Conservation (phyloP, 2,329 filamentous ascomycete species). For the Graphilbum ipis-grandicollis region DNA sequence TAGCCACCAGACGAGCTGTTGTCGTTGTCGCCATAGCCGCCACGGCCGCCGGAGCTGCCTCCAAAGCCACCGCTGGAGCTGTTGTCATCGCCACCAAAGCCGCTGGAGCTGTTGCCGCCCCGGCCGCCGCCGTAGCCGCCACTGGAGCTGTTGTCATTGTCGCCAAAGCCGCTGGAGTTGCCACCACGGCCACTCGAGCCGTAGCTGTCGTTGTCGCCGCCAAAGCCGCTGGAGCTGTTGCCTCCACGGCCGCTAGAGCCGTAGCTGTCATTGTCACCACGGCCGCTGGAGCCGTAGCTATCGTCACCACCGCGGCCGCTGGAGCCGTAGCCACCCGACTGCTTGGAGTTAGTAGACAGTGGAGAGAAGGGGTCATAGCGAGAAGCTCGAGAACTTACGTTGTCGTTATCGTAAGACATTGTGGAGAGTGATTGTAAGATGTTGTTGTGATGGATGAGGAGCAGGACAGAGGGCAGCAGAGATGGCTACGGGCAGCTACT, state of each 20-base stretch:
- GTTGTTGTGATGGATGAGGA: too few relatives aligned
- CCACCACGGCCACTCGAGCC: slow-evolving; percentile 9
- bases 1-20: slow-evolving; percentile 2
- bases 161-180: slow-evolving; percentile 5
- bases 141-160: not conserved
- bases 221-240: slow-evolving; percentile 9
- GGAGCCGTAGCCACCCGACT: too few relatives aligned
- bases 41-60: slow-evolving; percentile 8
- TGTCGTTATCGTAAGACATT: slow-evolving; percentile 29
- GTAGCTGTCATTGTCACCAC: slow-evolving; percentile 7
- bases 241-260: slow-evolving; percentile 10
- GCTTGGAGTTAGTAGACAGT: too few relatives aligned
- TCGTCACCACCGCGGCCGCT: too few relatives aligned
- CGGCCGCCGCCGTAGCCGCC: not conserved
- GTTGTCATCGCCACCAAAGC: not conserved
- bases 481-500: too few relatives aligned
- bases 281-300: slow-evolving; percentile 10
- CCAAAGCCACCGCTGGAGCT: slow-evolving; percentile 9
- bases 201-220: slow-evolving; percentile 9
- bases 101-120: slow-evolving; percentile 8
- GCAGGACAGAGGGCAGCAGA: too few relatives aligned
- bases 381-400: too few relatives aligned
- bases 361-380: too few relatives aligned
- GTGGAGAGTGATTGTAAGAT: slow-evolving; percentile 7
- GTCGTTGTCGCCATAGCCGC: slow-evolving; percentile 5